phyloP scores from a whole-genome alignment of 2,329 filamentous ascomycete species.

The Pseudocercospora macadamiae region DNA sequence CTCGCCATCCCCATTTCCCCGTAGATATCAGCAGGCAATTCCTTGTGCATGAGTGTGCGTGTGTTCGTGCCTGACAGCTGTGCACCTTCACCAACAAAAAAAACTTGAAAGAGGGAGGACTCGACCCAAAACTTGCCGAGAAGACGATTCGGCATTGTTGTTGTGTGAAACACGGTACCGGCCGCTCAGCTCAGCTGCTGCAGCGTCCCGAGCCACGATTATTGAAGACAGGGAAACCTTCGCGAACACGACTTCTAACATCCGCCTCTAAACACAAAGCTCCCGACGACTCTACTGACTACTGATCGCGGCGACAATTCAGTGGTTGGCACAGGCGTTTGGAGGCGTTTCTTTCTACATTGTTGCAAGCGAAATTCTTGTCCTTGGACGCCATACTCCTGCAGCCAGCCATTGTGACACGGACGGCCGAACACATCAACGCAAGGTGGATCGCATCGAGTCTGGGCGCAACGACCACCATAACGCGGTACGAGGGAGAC shows the following conservation, averaged over 20 bases:
- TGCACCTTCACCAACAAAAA: neutral
- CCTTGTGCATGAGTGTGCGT: no score
- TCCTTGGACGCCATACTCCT: neutral
- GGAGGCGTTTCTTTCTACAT: neutral
- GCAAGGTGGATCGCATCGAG: neutral
- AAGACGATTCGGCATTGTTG: neutral
- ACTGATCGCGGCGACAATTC: neutral
- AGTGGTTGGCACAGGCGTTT: neutral
- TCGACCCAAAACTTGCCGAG: neutral
- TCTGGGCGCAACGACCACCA: neutral
- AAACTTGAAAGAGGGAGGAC: neutral
- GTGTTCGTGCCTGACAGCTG: neutral
- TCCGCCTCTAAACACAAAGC: neutral
- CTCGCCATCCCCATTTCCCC: conserved; percentile 4
- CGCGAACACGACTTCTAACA: neutral
- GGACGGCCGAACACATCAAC: neutral
- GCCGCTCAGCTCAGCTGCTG: no score
- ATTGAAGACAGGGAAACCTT: neutral
- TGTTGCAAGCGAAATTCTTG: neutral
- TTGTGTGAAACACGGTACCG: no score
- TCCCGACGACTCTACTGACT: neutral
- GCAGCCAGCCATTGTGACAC: neutral
- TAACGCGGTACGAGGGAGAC: neutral
- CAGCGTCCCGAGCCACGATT: conserved; percentile 3
- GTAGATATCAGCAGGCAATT: neutral